Base-by-base conservation (phyloP, 495 filamentous ascomycete genomes). In the Chaetomium cochliodes region DNA sequence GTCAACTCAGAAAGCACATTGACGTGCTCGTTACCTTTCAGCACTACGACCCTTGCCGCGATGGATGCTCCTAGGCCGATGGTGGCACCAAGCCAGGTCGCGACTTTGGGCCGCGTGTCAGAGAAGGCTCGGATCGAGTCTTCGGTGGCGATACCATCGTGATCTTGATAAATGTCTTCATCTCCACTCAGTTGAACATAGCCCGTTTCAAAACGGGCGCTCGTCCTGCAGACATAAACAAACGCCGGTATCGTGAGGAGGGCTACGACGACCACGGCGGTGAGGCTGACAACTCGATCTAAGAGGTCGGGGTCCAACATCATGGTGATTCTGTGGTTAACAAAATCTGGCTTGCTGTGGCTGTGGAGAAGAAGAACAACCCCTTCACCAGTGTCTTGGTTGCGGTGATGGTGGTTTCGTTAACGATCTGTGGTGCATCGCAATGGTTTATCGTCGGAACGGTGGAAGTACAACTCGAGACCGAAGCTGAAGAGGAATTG, bases 61-160 rank as follows among this genome's bases (percentile, higher is more conserved):
- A 78, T 44, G 4, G 78, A 78, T 23, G 70, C 64, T 3, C 67
- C 69, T 22, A 78, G 53, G 25, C 82, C 83, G 46, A 77, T 5
- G 16, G 77, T 22, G 5, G 73, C 54, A 51, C 67, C 70, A 20
- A 79, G 41, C 22, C 74, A 62, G 28, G 80, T 61, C 7, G 78
- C 25, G 28, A 73, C 58, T 57, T 74, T 80, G 30, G 80, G 77
- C 5, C 74, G 62, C 18, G 67, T 72, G 25, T 76, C 75, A 6
- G 78, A 78, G 63, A 75, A 86, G 22, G 63, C 69, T 5, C 73
- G 74, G 54, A 78, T 72, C 0, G 82, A 81, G 66, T 82, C 75
- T 63, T 77, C 75, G 5, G 82, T 85, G 28, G 84, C 80, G 42
- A 68, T 65, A 49, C 84, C 85, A 72, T 87, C 85, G 61, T 76